phyloP scores from a whole-genome alignment of 116 monocot species.

The Zostera marina region DNA sequence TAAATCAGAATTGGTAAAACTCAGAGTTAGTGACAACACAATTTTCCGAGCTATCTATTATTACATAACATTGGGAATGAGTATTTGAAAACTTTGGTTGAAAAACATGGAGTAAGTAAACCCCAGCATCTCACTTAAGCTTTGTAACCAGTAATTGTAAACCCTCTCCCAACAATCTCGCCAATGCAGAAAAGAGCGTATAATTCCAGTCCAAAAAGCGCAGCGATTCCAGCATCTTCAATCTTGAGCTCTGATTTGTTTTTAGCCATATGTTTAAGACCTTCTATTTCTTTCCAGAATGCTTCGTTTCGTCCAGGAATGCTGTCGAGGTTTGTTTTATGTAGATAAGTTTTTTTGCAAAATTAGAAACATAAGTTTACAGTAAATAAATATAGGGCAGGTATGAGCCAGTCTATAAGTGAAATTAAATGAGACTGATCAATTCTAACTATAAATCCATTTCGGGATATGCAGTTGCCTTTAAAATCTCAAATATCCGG shows the following conservation, averaged over 20 bases:
- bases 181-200: constrained; percentile 70
- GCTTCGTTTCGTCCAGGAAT: constrained; percentile 59
- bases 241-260: constrained; percentile 71
- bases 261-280: constrained; percentile 54
- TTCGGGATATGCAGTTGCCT: too few species aligned
- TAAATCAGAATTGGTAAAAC: too few species aligned
- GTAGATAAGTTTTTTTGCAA: too few species aligned
- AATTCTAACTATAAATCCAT: too few species aligned
- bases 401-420: too few species aligned
- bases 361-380: neutral
- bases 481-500: too few species aligned
- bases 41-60: too few species aligned
- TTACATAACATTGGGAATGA: neutral
- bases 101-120: neutral
- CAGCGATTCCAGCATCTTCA: constrained; percentile 75
- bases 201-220: constrained; percentile 66
- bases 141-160: constrained; percentile 76
- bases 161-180: constrained; percentile 83
- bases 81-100: neutral
- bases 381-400: too few species aligned
- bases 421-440: too few species aligned
- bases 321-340: constrained; percentile 21
- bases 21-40: too few species aligned
- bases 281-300: constrained; percentile 79
- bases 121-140: constrained; percentile 12